Conservation (phyloP, 23 red algal genomes). For the Chondrus crispus region DNA sequence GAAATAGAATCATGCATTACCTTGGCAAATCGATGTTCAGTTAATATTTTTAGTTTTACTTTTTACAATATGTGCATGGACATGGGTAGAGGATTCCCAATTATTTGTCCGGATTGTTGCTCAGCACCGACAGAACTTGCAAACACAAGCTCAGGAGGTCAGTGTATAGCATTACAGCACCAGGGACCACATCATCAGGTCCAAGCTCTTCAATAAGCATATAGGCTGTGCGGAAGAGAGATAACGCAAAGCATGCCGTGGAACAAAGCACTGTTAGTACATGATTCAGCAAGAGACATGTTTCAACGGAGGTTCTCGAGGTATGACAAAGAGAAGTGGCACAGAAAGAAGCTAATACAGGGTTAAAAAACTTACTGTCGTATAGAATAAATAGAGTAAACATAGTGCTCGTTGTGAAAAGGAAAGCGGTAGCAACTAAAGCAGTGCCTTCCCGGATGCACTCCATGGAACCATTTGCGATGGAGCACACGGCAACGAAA, state of each 20-base stretch:
- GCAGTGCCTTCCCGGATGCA: conserved; percentile 61
- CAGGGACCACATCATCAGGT: conserved; percentile 85
- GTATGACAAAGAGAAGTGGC: not conserved
- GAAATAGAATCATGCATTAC: no score
- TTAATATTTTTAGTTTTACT: no score
- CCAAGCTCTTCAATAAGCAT: conserved; percentile 86
- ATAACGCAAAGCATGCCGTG: no score
- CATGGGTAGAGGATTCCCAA: no score
- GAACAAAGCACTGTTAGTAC: no score
- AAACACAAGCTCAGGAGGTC: conserved; percentile 96
- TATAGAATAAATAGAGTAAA: conserved; percentile 96
- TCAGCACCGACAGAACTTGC: conserved; percentile 91
- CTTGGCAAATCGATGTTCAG: no score
- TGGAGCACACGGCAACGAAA: conserved; percentile 49
- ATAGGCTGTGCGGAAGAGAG: no score
- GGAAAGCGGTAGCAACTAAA: conserved; percentile 76
- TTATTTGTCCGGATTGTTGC: conserved; percentile 70
- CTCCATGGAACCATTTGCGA: conserved; percentile 79
- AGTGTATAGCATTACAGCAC: conserved; percentile 72
- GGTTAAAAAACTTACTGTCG: conserved; percentile 69
- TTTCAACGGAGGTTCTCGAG: not conserved
- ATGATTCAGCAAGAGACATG: no score
- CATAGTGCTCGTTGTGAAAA: conserved; percentile 67
- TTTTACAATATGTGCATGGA: no score
- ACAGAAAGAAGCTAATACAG: no score